phyloP scores from a whole-genome alignment of 306 rosid species.

The Trifolium fragiferum region DNA sequence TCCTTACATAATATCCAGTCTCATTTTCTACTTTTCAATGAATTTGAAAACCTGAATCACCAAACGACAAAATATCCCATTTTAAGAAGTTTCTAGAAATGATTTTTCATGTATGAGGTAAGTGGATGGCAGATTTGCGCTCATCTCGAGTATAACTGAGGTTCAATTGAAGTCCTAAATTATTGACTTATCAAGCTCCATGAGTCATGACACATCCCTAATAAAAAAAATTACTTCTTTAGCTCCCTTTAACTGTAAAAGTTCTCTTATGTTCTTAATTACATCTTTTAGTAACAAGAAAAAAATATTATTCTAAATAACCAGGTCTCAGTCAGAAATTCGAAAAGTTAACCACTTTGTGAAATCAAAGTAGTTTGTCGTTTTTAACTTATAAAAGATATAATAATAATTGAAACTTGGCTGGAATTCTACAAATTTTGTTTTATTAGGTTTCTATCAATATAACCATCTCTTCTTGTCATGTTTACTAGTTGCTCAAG shows the following conservation, averaged over 20 bases:
- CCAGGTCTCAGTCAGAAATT: neutral
- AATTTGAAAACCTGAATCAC: constrained; percentile 23
- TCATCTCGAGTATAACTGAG: constrained; percentile 35
- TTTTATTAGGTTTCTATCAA: constrained; percentile 19
- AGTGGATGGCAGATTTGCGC: constrained; percentile 25
- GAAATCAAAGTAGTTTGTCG: neutral
- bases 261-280: neutral
- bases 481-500: constrained; percentile 60
- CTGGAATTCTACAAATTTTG: constrained; percentile 12
- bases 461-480: constrained; percentile 32
- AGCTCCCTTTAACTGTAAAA: neutral
- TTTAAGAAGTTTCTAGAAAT: neutral
- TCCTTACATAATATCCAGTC: constrained; percentile 9
- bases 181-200: neutral
- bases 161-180: constrained; percentile 21
- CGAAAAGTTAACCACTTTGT: neutral
- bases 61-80: neutral
- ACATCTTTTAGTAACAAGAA: neutral
- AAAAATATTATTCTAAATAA: neutral
- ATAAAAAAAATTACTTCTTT: neutral
- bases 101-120: constrained; percentile 16
- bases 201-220: constrained; percentile 16
- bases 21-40: constrained; percentile 10
- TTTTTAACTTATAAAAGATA: too few species aligned
- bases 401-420: constrained; percentile 25